Base-by-base conservation (phyloP, 768 basidiomycete genomes). In the Leccinum boreale region DNA sequence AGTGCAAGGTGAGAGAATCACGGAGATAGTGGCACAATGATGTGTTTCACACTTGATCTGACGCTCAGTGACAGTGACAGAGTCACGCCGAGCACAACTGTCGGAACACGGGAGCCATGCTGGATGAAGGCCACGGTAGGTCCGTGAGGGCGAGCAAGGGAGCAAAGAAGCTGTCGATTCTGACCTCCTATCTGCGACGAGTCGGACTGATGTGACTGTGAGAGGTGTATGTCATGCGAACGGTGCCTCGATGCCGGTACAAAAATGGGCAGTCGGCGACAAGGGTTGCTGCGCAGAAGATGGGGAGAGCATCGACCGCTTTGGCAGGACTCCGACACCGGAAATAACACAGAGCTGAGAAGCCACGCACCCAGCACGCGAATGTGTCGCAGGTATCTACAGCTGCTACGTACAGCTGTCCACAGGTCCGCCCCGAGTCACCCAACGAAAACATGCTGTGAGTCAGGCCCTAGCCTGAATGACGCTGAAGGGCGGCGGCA, bases 401-500 rank as follows among this genome's bases (percentile, higher is more conserved):
- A n/a, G n/a, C 49, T 50, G 15, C 29, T n/a, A 46, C 45, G 19
- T 26, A 47, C 15, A 24, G 4, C 8, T 15, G 11, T 47, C 26
- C 47, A 17, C 19, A 23, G 21, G 17, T 21, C 11, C 12, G 2
- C 44, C 17, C 47, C 14, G 24, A 47, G 24, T 4, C n/a, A 39
- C 9, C n/a, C 47, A 6, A 4, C 47, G 2, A 24, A 28, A 33
- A 23, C 10, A 6, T 3, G 23, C 31, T 9, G 29, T 59, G 61
- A 62, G 59, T 62, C 61, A 62, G 31, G 6, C 15, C 26, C 26
- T n/a, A 35, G 35, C 35, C 19, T 45, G 12, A 39, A 23, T 47
- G 14, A 47, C 24, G 46, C 19, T 47, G 46, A 21, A 31, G 9
- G 52, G 29, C 10, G 39, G 44, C 42, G 33, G 47, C 52, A 57